A percentile compares a stretch with the other conserved stretches of the same genome.
Conservation (phyloP, 129 eudicot genomes). For the Kitagawia praeruptora region DNA sequence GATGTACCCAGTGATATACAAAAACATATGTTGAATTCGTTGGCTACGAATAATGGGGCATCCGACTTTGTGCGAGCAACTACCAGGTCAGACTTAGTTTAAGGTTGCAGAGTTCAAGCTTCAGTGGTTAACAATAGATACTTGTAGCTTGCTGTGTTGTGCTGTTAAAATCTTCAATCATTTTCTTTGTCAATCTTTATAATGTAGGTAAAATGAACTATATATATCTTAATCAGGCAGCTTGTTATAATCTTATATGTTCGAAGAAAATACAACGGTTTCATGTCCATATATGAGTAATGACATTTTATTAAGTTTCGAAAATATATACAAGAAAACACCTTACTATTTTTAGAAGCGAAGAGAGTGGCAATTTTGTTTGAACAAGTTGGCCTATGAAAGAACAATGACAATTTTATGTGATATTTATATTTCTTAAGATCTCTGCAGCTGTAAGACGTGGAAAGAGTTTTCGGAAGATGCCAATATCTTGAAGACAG, state of each 20-base stretch:
- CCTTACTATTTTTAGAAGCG: not conserved
- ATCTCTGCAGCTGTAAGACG: not conserved
- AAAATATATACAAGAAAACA: not conserved
- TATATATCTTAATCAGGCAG: not conserved
- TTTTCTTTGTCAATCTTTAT: not conserved
- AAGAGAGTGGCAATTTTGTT: not conserved
- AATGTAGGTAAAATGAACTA: not conserved
- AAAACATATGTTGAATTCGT: not conserved
- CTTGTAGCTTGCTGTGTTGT: not conserved
- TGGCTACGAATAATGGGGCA: constrained; percentile 2
- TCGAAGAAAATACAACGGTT: not conserved
- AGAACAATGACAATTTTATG: not conserved
- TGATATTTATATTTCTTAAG: not conserved
- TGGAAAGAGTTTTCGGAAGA: not conserved
- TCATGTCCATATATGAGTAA: not conserved
- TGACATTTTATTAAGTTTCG: not conserved
- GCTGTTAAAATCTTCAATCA: not conserved
- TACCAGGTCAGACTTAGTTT: constrained; percentile 3
- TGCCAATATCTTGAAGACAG: not conserved
- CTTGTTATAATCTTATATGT: not conserved
- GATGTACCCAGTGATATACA: not conserved
- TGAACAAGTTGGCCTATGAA: not conserved
- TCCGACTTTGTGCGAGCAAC: not conserved
- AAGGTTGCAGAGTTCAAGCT: not conserved
- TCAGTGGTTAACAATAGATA: not conserved